Evolutionary conservation across 805 yeast genomes (phyloP).

Genomic region (Osmozyma mogii): DNA sequence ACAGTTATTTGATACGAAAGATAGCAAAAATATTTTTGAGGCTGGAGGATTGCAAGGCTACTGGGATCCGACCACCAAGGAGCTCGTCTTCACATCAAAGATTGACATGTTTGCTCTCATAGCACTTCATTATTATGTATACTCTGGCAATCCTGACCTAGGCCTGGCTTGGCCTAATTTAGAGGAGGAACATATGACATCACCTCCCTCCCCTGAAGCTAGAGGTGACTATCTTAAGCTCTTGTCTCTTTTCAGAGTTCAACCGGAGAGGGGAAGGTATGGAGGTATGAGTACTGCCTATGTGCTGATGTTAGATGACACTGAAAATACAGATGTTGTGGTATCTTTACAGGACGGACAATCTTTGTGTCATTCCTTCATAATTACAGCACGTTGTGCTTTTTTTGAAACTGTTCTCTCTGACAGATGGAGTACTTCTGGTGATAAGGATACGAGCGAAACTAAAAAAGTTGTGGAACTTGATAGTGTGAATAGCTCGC

Average conservation of each 20-base stretch:
- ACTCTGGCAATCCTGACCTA: too few relatives aligned
- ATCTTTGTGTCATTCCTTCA: constrained; percentile 39
- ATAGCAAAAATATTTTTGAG: constrained; percentile 13
- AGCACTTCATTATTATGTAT: too few relatives aligned
- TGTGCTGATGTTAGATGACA: constrained; percentile 11
- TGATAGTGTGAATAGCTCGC: constrained; percentile 29
- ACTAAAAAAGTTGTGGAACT: constrained; percentile 29
- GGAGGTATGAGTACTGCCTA: too few relatives aligned
- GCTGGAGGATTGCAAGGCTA: constrained; percentile 19
- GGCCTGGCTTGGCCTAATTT: constrained; percentile 36
- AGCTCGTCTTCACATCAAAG: constrained; percentile 15
- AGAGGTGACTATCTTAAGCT: too few relatives aligned
- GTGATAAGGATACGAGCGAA: constrained; percentile 2
- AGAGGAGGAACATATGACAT: constrained; percentile 38
- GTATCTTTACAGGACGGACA: constrained; percentile 42
- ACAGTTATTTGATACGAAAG: constrained; percentile 15
- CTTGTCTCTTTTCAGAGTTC: too few relatives aligned
- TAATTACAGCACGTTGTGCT: constrained; percentile 50
- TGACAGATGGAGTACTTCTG: constrained; percentile 38
- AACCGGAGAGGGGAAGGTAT: too few relatives aligned
- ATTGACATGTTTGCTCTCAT: too few relatives aligned
- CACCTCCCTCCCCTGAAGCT: too few relatives aligned
- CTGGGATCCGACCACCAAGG: constrained; percentile 9
- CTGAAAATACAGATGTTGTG: constrained; percentile 29
- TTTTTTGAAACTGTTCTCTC: constrained; percentile 57